Base-by-base conservation (phyloP, 345 rosid species). In the Eucalyptus curtisii region DNA sequence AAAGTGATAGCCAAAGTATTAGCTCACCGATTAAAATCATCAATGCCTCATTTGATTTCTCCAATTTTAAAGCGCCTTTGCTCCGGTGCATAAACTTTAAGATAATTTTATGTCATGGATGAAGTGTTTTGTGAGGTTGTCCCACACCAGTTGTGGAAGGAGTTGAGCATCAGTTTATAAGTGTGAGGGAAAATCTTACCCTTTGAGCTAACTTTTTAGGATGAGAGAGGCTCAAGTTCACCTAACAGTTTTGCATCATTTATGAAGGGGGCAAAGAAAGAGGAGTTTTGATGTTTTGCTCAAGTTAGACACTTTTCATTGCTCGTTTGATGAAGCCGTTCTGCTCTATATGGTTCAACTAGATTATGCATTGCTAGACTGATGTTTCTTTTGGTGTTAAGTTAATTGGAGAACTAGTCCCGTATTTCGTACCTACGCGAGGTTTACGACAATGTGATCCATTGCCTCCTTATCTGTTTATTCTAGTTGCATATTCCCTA, bases 131-230 rank as follows among this genome's bases (percentile, higher is more conserved):
- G 53, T 2, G 53, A 50, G 20, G 4, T 50, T 50, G 4, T 50
- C 2, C 3, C 53, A 16, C 3, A 50, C 3, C 2, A n/a, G 1
- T 16, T 50, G 53, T 50, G 0, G 53, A 50, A 50, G 1, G 2
- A 3, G 4, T 3, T 16, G 4, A 6, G 0, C 20, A 1, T 6
- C 1, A 1, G 0, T 6, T 49, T 15, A 49, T 49, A 49, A 49
- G 20, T 49, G 8, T 3, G 1, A 50, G 53, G n/a, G 2, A 0
- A n/a, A 50, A 50, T 16, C 0, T 6, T 3, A 16, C 2, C 1
- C 0, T 50, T 6, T 50, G 53, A 50, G 1, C 4, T 50, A 6
- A 0, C 20, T 49, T 50, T n/a, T 50, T 2, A n/a, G n/a, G n/a
- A n/a, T n/a, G n/a, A n/a, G n/a, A n/a, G n/a, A n/a, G n/a, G n/a